phyloP scores from a whole-genome alignment of 2,329 filamentous ascomycete species.

The Harringtonia aguacate region DNA sequence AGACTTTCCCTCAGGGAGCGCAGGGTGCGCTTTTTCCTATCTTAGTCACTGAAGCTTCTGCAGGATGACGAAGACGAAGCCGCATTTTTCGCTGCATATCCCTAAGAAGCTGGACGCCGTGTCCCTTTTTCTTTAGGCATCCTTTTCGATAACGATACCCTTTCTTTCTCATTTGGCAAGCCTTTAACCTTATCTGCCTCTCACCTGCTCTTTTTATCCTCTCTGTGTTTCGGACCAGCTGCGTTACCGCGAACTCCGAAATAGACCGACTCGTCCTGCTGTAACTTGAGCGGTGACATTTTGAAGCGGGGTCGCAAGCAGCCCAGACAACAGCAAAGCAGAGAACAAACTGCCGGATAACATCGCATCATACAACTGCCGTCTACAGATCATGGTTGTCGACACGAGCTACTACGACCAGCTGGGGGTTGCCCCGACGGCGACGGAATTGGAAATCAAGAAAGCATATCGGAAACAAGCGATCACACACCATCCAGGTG shows the following conservation, averaged over 20 bases:
- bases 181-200: too few species aligned
- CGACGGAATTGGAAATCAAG: conserved; percentile 88
- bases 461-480: conserved; percentile 93
- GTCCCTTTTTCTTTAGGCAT: not conserved
- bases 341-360: not conserved
- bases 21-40: too few species aligned
- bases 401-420: conserved; percentile 85
- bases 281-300: not conserved
- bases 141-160: not conserved
- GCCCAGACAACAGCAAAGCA: too few species aligned
- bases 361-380: not conserved
- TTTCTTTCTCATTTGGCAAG: too few species aligned
- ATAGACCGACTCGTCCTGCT: too few species aligned
- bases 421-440: conserved; percentile 73
- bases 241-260: too few species aligned
- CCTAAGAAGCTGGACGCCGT: not conserved
- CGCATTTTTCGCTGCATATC: not conserved
- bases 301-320: not conserved
- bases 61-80: not conserved
- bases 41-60: not conserved
- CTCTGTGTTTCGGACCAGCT: not conserved
- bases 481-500: conserved; percentile 84
- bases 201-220: too few species aligned
- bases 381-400: conserved; percentile 57
- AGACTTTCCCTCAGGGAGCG: too few species aligned